Conservation (phyloP, 768 basidiomycete genomes). For the Suillus luteus region DNA sequence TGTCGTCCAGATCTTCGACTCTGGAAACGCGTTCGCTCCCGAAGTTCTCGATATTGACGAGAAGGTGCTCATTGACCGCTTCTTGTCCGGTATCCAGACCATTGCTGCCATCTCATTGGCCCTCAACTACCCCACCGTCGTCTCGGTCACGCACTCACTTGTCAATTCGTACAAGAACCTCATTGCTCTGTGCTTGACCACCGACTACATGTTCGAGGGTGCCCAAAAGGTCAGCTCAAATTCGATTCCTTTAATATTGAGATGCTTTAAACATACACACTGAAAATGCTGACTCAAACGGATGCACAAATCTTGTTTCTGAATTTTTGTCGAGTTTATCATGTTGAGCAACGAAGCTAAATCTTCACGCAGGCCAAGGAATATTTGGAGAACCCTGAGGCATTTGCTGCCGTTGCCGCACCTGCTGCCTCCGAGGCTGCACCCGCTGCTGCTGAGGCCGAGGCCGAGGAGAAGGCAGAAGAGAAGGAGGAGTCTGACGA, state of each 20-base stretch:
- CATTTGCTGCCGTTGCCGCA: conserved; percentile 85
- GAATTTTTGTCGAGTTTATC: conserved; percentile 23
- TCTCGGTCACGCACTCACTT: conserved; percentile 90
- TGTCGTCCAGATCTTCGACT: conserved; percentile 94
- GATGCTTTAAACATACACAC: conserved; percentile 52
- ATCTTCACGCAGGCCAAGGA: conserved; percentile 74
- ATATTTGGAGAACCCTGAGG: conserved; percentile 96
- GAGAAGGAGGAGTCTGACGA: conserved; percentile 87
- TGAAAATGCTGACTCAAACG: conserved; percentile 80
- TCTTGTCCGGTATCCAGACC: conserved; percentile 92
- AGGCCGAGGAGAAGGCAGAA: conserved; percentile 74
- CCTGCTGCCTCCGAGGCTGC: conserved; percentile 51
- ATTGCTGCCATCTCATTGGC: conserved; percentile 96
- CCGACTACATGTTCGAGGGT: conserved; percentile 94
- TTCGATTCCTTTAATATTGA: conserved; percentile 16
- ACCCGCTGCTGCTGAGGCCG: conserved; percentile 58
- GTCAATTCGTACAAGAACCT: conserved; percentile 99
- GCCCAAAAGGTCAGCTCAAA: conserved; percentile 76
- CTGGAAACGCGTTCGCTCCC: conserved; percentile 89
- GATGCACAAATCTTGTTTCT: conserved; percentile 40
- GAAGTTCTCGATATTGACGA: conserved; percentile 93
- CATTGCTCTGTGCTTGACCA: conserved; percentile 82
- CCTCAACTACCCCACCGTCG: conserved; percentile 93
- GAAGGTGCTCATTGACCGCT: conserved; percentile 86
- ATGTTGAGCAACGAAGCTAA: conserved; percentile 12